Percentiles rank a stretch among this genome's conserved stretches.
Evolutionary conservation across 306 rosid species (phyloP).

Genomic region (Prinsepia uniflora): DNA sequence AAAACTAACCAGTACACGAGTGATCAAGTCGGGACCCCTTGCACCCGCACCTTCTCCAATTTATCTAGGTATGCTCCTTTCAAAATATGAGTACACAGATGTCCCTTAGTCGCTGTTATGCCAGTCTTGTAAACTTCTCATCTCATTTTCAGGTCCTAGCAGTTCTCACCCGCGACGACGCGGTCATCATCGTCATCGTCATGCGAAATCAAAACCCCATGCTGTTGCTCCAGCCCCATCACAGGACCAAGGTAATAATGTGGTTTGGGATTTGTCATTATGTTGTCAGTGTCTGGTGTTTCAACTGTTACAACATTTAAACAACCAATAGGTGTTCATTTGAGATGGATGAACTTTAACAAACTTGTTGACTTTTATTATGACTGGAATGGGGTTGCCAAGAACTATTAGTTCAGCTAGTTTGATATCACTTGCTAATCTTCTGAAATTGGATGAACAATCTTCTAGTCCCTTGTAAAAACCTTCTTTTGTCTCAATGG

Average conservation of each 20-base stretch:
- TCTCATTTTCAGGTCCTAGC: conserved; percentile 43
- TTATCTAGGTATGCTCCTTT: conserved; percentile 40
- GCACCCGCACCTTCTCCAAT: conserved; percentile 52
- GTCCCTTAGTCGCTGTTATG: conserved; percentile 11
- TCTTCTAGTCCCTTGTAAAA: neutral
- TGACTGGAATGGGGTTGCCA: neutral
- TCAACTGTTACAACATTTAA: neutral
- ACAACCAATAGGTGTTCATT: neutral
- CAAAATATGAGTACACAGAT: conserved; percentile 3
- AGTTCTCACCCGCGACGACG: conserved; percentile 30
- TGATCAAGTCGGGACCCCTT: conserved; percentile 35
- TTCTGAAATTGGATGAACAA: neutral
- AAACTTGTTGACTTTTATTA: neutral
- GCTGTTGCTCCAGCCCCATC: conserved; percentile 59
- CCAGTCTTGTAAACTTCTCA: conserved; percentile 25
- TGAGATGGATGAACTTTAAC: conserved; percentile 4
- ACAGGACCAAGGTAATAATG: conserved; percentile 53
- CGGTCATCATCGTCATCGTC: conserved; percentile 37
- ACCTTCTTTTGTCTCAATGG: neutral
- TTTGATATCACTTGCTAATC: neutral
- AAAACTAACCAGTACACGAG: conserved; percentile 30
- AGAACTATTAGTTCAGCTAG: neutral
- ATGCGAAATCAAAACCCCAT: conserved; percentile 32
- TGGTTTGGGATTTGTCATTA: conserved; percentile 9
- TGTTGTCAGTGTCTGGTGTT: neutral